phyloP scores from a whole-genome alignment of 345 rosid genomes.

The Rhodamnia argentea region DNA sequence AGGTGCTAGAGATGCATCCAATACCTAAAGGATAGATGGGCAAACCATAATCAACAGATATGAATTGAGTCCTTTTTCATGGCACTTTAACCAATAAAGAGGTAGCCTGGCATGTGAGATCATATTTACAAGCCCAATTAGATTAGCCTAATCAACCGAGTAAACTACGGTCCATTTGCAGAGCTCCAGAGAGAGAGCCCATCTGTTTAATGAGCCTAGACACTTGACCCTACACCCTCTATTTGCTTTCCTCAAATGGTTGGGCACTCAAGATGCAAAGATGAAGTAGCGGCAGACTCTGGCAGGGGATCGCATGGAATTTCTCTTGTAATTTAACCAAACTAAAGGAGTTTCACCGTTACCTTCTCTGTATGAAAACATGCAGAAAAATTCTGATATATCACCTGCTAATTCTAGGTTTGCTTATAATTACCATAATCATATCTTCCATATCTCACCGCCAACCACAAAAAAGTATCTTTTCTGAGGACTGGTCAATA shows the following conservation, averaged over 20 bases:
- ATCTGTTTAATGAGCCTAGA: not conserved
- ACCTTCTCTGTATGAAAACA: not conserved
- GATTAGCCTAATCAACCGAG: not conserved
- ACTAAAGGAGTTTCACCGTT: not conserved
- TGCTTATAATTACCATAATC: conserved; percentile 47
- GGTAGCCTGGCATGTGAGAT: not conserved
- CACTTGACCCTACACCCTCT: not conserved
- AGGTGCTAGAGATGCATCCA: conserved; percentile 62
- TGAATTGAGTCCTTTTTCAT: not conserved
- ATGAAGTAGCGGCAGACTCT: not conserved
- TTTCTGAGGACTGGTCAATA: conserved; percentile 47
- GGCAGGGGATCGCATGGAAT: not conserved
- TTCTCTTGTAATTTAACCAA: not conserved
- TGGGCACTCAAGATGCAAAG: not conserved
- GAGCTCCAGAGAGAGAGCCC: not conserved
- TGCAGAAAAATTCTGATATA: not conserved
- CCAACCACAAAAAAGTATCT: conserved; percentile 72
- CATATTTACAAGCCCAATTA: not conserved
- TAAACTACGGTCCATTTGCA: not conserved
- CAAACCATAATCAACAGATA: not conserved
- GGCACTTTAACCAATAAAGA: not conserved
- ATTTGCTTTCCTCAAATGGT: too few relatives aligned
- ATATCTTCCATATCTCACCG: conserved; percentile 85
- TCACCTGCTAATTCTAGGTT: conserved; percentile 6
- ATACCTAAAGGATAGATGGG: conserved; percentile 27